Evolutionary conservation across 805 yeast species (phyloP).

Genomic region (Candida orba): DNA sequence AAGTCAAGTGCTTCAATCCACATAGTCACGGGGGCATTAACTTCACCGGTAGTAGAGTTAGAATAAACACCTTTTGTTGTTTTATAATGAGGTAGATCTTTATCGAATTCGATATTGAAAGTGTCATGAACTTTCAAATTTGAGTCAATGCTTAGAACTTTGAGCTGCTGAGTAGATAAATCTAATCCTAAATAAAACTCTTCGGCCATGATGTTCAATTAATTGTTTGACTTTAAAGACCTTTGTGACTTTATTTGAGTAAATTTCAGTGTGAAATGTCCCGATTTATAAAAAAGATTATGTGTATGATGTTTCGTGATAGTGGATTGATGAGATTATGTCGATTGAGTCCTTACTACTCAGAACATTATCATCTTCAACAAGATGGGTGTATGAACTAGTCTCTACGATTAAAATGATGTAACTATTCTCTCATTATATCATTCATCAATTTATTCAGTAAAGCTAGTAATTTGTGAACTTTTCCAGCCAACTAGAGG

Average conservation of each 20-base stretch:
- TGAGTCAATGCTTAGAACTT: slow-evolving; percentile 58
- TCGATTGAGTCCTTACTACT: too few species aligned
- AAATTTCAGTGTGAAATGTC: too few species aligned
- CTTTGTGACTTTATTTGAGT: too few species aligned
- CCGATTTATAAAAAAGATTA: too few species aligned
- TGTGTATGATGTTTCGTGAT: too few species aligned
- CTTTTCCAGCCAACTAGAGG: slow-evolving; percentile 3
- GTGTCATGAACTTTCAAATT: slow-evolving; percentile 46
- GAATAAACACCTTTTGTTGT: slow-evolving; percentile 69
- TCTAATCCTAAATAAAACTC: slow-evolving; percentile 59
- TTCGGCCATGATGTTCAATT: background rate
- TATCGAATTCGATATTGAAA: slow-evolving; percentile 67
- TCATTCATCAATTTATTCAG: background rate
- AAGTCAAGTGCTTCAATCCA: slow-evolving; percentile 81
- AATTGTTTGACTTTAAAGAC: too few species aligned
- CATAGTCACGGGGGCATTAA: slow-evolving; percentile 79
- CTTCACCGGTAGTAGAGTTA: slow-evolving; percentile 47
- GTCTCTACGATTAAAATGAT: too few species aligned
- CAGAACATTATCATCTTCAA: too few species aligned
- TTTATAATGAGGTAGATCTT: slow-evolving; percentile 50
- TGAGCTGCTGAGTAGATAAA: slow-evolving; percentile 84
- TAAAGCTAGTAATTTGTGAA: slow-evolving; percentile 2
- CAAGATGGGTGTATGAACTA: too few species aligned
- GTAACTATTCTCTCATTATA: background rate
- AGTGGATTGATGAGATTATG: too few species aligned